phyloP scores from a whole-genome alignment of 2,329 filamentous ascomycete genomes.

The Trichophyton equinum region DNA sequence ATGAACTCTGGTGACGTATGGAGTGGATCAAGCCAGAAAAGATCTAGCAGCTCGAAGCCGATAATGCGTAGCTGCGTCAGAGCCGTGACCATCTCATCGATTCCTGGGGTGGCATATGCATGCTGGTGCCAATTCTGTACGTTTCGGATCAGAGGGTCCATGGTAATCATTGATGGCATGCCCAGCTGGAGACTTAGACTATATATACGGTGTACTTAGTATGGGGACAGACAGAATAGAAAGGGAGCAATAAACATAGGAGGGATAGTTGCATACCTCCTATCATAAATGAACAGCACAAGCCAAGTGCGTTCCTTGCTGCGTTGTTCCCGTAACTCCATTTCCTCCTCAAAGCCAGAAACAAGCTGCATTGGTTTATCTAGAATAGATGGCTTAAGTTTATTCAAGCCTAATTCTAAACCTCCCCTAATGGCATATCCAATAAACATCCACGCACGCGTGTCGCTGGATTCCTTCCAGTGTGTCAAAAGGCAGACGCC shows the following conservation, averaged over 20 bases:
- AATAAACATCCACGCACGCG: slow-evolving; percentile 29
- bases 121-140: slow-evolving; percentile 25
- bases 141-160: slow-evolving; percentile 27
- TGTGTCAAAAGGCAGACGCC: slow-evolving; percentile 27
- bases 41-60: slow-evolving; percentile 25
- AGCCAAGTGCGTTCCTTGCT: slow-evolving; percentile 30
- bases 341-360: slow-evolving; percentile 7
- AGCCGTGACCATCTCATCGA: slow-evolving; percentile 27
- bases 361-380: slow-evolving; percentile 2
- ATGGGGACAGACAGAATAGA: not conserved
- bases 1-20: slow-evolving; percentile 10
- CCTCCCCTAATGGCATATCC: slow-evolving; percentile 32
- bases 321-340: slow-evolving; percentile 19
- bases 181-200: slow-evolving; percentile 33
- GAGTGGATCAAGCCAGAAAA: slow-evolving; percentile 15
- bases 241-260: not conserved
- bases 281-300: slow-evolving; percentile 31
- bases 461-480: slow-evolving; percentile 34
- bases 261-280: slow-evolving; percentile 20
- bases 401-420: slow-evolving; percentile 25
- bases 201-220: not conserved
- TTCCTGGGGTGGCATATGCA: slow-evolving; percentile 19
- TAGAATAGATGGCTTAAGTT: slow-evolving; percentile 12
- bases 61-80: slow-evolving; percentile 27
- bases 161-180: slow-evolving; percentile 34